Conservation (phyloP, 176 grass and related monocot genomes). For the Dendrocalamus sinicus region DNA sequence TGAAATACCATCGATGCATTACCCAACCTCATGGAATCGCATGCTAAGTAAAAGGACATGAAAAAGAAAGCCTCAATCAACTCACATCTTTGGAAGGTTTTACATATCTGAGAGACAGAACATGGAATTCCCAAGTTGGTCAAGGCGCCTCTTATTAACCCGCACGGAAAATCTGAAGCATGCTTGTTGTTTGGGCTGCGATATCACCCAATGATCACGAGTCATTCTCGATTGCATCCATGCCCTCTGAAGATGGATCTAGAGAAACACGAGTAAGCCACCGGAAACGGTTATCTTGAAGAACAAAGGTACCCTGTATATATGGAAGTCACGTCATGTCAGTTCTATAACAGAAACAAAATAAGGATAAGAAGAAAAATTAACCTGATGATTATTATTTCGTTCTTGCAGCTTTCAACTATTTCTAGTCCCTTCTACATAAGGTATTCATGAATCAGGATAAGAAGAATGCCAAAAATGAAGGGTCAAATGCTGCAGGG, state of each 20-base stretch:
- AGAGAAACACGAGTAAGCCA: conserved; percentile 89
- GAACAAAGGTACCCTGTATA: conserved; percentile 91
- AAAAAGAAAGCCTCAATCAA: too few relatives aligned
- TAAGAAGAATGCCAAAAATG: not conserved
- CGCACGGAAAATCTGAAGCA: too few relatives aligned
- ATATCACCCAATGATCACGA: too few relatives aligned
- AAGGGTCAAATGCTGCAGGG: not conserved
- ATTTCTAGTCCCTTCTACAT: not conserved
- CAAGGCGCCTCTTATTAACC: too few relatives aligned
- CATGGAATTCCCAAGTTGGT: too few relatives aligned
- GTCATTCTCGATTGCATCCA: conserved; percentile 58
- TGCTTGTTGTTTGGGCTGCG: too few relatives aligned
- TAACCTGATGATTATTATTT: not conserved
- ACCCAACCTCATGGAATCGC: too few relatives aligned
- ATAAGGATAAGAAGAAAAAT: not conserved
- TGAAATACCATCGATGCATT: too few relatives aligned
- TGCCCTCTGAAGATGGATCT: conserved; percentile 57
- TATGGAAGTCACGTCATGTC: conserved; percentile 24
- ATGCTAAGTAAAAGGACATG: too few relatives aligned
- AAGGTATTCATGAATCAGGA: not conserved
- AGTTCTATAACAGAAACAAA: not conserved
- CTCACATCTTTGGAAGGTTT: too few relatives aligned
- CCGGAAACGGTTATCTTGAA: conserved; percentile 86
- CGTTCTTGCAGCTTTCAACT: not conserved
- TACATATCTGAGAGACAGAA: too few relatives aligned